Evolutionary conservation across 2,329 filamentous ascomycete genomes (phyloP), one percentile per base, ranked within the genome.

Genomic region (Fusarium pseudograminearum): DNA sequence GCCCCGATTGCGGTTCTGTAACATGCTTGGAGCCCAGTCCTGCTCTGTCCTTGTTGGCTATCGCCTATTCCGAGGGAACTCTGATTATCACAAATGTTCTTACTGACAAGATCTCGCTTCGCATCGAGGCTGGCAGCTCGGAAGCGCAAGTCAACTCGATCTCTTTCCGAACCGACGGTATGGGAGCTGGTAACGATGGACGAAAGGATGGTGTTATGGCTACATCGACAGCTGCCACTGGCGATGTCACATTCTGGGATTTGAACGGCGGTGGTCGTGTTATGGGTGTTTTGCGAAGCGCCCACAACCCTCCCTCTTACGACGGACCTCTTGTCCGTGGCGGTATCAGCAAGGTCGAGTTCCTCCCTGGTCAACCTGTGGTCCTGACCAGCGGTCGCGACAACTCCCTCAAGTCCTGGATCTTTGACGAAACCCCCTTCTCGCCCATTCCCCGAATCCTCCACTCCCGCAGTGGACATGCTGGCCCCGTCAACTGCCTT

Each of bases 201-300:
- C 89, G 90, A 57, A 90, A 91, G 72, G 88, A 94, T 36, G 96
- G 96, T 56, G 93, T 98, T 57, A 97, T 99, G 94, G 95, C 95
- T 10, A 98, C 96, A 1, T 90, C 93, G 11, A 94, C 93, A 24
- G 84, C 85, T 28, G 85, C 87, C 6, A 94, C 88, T 65, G 95
- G 96, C 34, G 96, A 99, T 78, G 88, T 99, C 45, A 97, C 93
- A 0, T 91, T 99, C 69, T 99, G 96, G 96, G 96, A 99, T 78
- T 84, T 99, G 59, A 98, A 98, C 77, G 87, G 91, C 38, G 94
- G 94, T 18, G 94, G 94, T 7, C 90, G 93, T 73, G 90, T 97
- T 58, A 93, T 92, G 81, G 94, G 96, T 48, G 88, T 97, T 15
- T 84, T 99, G 36, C 89, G 94, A 72, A 92, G 93, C 57, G 96